phyloP scores from a whole-genome alignment of 129 eudicot species.

The Ambrosia artemisiifolia region DNA sequence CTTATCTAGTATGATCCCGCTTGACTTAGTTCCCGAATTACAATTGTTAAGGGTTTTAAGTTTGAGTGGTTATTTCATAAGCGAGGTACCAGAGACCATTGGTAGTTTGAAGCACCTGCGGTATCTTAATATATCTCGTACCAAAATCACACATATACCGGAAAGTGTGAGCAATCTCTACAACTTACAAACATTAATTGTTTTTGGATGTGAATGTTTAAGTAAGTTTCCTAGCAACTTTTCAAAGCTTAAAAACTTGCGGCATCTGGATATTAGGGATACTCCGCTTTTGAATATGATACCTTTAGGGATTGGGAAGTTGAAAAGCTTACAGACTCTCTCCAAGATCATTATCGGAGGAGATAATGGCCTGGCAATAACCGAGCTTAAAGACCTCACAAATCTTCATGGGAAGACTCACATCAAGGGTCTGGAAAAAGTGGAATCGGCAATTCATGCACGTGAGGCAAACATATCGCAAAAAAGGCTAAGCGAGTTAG shows the following conservation, averaged over 20 bases:
- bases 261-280: neutral
- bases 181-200: neutral
- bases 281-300: conserved; percentile 1
- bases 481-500: neutral
- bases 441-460: neutral
- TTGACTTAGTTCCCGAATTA: neutral
- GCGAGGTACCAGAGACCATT: neutral
- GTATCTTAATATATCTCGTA: conserved; percentile 8
- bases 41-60: neutral
- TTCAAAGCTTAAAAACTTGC: neutral
- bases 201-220: neutral
- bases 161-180: neutral
- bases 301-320: neutral
- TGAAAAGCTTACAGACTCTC: conserved; percentile 3
- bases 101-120: conserved; percentile 13
- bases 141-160: neutral
- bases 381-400: neutral
- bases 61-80: neutral
- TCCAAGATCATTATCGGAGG: conserved; percentile 2
- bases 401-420: neutral
- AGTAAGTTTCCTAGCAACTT: neutral
- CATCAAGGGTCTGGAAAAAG: conserved; percentile 1
- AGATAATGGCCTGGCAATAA: neutral
- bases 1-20: neutral
- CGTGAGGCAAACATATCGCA: neutral